Percentiles rank a stretch among this genome's conserved stretches.
Conservation (phyloP, 1,139 yeast genomes). For the Taphrina confusa region DNA sequence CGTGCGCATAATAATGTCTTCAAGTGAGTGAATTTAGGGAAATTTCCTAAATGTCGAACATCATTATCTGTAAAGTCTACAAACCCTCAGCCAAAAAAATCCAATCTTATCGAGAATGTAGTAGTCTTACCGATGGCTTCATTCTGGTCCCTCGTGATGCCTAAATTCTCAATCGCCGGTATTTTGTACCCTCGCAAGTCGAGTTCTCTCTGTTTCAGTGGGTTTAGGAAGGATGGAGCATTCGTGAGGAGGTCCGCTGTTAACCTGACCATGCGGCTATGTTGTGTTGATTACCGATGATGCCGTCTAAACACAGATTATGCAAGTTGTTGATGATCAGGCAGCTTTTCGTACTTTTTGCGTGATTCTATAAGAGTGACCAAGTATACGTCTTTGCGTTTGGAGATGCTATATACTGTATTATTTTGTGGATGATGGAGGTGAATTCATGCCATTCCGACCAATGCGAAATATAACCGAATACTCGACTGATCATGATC, state of each 20-base stretch:
- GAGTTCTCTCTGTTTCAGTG: slow-evolving; percentile 52
- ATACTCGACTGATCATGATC: no score
- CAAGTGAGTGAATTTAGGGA: slow-evolving; percentile 55
- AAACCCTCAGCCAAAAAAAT: background rate
- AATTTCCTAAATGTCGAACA: slow-evolving; percentile 55
- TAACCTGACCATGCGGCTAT: slow-evolving; percentile 43
- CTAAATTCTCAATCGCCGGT: slow-evolving; percentile 52
- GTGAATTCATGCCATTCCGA: no score
- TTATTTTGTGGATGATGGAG: no score
- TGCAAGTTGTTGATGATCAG: no score
- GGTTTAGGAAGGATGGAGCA: slow-evolving; percentile 57
- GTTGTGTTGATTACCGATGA: no score
- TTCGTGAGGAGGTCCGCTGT: slow-evolving; percentile 54
- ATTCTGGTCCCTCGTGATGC: slow-evolving; percentile 50
- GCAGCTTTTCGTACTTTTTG: no score
- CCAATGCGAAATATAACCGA: no score
- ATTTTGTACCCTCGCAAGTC: slow-evolving; percentile 50
- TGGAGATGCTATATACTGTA: no score
- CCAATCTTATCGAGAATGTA: background rate
- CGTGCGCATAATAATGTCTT: slow-evolving; percentile 59
- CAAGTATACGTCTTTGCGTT: no score
- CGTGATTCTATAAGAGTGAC: no score
- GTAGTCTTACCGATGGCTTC: slow-evolving; percentile 50
- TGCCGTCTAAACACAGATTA: no score
- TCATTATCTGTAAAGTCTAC: slow-evolving; percentile 68